phyloP scores from a whole-genome alignment of 768 basidiomycete species.

The Thelephora aurantiotincta region DNA sequence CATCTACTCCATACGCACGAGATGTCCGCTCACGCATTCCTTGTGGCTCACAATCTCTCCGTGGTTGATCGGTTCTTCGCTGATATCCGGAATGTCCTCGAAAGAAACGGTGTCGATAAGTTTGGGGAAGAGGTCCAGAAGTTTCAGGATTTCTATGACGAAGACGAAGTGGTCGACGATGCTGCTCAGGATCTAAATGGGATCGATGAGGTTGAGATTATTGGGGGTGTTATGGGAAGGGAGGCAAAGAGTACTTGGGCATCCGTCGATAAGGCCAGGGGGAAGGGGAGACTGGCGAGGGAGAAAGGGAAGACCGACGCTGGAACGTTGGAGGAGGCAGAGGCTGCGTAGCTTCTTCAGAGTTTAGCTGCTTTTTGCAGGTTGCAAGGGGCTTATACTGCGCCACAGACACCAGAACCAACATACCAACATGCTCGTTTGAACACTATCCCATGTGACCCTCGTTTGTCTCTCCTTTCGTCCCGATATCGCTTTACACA shows the following conservation, averaged over 20 bases:
- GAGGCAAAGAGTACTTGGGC: slow-evolving; percentile 44
- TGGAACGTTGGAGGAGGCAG: slow-evolving; percentile 7
- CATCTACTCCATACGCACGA: slow-evolving; percentile 83
- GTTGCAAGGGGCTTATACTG: no score
- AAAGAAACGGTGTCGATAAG: slow-evolving; percentile 2
- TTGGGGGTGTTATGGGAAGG: no score
- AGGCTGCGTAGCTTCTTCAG: neutral
- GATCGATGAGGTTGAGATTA: no score
- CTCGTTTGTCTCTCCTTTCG: no score
- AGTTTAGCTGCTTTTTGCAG: no score
- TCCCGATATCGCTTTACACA: no score
- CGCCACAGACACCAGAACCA: no score
- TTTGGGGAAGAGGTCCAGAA: slow-evolving; percentile 33
- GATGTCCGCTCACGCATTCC: slow-evolving; percentile 71
- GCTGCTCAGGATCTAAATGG: no score
- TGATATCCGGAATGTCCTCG: slow-evolving; percentile 31
- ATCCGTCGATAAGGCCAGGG: slow-evolving; percentile 54
- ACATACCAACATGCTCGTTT: no score
- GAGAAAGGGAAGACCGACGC: slow-evolving; percentile 33
- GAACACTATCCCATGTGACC: no score
- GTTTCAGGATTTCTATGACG: slow-evolving; percentile 42
- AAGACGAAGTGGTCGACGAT: slow-evolving; percentile 26
- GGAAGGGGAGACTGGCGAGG: slow-evolving; percentile 59
- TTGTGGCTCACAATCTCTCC: slow-evolving; percentile 62
- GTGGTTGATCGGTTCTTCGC: slow-evolving; percentile 54